Percentiles rank a stretch among this genome's conserved stretches.
These are phyloP conservation scores for Penicillium atrosanguineum DNA, from an alignment of 495 filamentous ascomycete genomes.

Conservation along the genomic window DNA sequence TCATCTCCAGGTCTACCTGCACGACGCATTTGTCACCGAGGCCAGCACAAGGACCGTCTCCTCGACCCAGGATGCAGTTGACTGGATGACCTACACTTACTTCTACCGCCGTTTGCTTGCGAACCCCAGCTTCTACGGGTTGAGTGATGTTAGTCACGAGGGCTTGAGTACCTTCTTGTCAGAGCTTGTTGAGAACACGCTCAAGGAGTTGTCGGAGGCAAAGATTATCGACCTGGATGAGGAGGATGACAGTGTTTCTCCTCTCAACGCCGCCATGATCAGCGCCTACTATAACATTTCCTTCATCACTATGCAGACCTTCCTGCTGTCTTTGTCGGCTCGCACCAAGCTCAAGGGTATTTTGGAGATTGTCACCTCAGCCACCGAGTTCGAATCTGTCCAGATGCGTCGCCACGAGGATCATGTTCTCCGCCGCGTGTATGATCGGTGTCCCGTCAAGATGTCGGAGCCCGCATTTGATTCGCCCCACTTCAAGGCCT, in stretches of 20 bases:
- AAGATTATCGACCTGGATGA: conserved; percentile 97
- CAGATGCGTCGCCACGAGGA: conserved; percentile 95
- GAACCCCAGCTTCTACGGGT: conserved; percentile 94
- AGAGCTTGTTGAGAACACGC: conserved; percentile 87
- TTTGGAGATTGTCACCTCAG: conserved; percentile 94
- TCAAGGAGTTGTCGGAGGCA: conserved; percentile 87
- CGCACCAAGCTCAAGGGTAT: conserved; percentile 94
- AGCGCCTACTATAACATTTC: conserved; percentile 99
- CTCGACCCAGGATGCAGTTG: conserved; percentile 95
- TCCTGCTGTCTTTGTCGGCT: conserved; percentile 87
- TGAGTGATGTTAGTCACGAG: conserved; percentile 86
- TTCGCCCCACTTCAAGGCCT: conserved; percentile 97
- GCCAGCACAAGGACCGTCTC: conserved; percentile 90
- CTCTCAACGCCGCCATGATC: conserved; percentile 95
- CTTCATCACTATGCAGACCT: conserved; percentile 99
- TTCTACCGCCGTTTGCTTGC: conserved; percentile 97
- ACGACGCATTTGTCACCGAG: conserved; percentile 95
- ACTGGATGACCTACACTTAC: conserved; percentile 98
- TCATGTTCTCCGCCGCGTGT: conserved; percentile 82
- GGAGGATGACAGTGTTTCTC: conserved; percentile 87
- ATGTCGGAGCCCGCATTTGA: conserved; percentile 82
- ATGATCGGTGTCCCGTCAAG: conserved; percentile 93
- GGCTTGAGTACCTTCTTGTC: conserved; percentile 92
- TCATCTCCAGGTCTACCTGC: conserved; percentile 84
- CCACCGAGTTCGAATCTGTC: conserved; percentile 92